Base-by-base conservation (phyloP, 179 eudicot species). In the Drosera spatulata region DNA sequence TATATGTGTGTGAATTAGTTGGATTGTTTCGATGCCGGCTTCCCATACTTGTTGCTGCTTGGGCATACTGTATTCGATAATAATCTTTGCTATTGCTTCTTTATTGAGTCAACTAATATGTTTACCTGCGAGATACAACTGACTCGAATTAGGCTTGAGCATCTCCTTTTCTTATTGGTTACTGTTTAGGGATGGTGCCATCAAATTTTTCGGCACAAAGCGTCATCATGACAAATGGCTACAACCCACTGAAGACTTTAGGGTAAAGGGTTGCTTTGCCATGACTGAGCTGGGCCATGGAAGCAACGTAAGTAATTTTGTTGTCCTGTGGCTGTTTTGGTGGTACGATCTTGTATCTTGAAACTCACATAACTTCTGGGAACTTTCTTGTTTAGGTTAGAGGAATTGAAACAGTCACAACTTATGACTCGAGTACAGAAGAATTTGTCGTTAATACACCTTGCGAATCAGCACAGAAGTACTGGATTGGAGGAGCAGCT, bases 271-370 rank as follows among this genome's bases (percentile, higher is more conserved):
- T 66, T 86, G 99, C 79, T 93, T 93, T 75, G 83, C 99, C 59
- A 93, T 93, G 99, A 89, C 99, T 57, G 99, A 93, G 73, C 77
- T 93, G 74, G 99, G 99, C n/a, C 99, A 93, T 81, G 99, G 99
- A 69, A 93, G 95, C 71, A 93, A 93, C 84, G 99, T 93, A 81
- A 63, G 96, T 81, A 55, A 58, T 57, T 66, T 37, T 58, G 66
- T 10, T 52, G 33, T 37, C 7, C 7, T 47, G 15, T 44, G 38
- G 46, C 33, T 41, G 13, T 56, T 10, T 14, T 39, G 7, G 4
- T 11, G 4, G 11, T 39, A 6, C 42, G 44, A 7, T 7, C 39
- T 39, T 39, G 13, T 52, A n/a, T 33, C 11, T 55, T 33, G 41
- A 4, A 6, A 7, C 10, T 55, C 7, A 5, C 41, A 55, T 11